Conservation (phyloP, 2,329 filamentous ascomycete genomes). For the Aspergillus fructus region DNA sequence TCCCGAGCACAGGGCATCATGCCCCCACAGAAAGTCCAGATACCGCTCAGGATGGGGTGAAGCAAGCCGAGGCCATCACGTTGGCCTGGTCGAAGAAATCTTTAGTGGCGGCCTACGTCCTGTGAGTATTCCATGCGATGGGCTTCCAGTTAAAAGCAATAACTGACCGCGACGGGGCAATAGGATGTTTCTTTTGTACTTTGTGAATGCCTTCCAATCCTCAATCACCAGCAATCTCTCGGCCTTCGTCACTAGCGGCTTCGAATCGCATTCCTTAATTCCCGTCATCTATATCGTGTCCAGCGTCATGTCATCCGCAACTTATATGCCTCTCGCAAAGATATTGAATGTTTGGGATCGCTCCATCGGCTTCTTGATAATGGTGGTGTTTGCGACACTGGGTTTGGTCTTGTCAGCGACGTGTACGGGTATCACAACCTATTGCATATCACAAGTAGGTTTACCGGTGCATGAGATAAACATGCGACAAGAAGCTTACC, state of each 20-base stretch:
- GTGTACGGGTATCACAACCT: slow-evolving; percentile 60
- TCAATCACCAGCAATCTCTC: slow-evolving; percentile 42
- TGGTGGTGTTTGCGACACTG: slow-evolving; percentile 47
- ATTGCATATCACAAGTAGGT: slow-evolving; percentile 56
- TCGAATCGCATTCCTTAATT: slow-evolving; percentile 54
- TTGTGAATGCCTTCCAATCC: slow-evolving; percentile 44
- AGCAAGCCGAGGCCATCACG: slow-evolving; percentile 46
- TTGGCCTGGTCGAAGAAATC: slow-evolving; percentile 45
- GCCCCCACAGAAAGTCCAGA: background rate
- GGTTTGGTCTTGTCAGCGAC: slow-evolving; percentile 62
- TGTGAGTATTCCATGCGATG: slow-evolving; percentile 29
- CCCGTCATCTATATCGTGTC: slow-evolving; percentile 57
- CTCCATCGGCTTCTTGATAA: slow-evolving; percentile 55
- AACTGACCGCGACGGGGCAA: background rate
- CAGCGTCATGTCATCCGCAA: slow-evolving; percentile 55
- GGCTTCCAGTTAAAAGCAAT: background rate
- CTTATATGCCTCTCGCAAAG: slow-evolving; percentile 62
- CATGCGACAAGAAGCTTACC: background rate
- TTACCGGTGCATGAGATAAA: background rate
- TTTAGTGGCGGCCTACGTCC: slow-evolving; percentile 38
- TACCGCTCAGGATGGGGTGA: slow-evolving; percentile 37
- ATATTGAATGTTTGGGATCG: slow-evolving; percentile 64
- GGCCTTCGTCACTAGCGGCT: slow-evolving; percentile 54
- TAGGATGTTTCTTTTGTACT: slow-evolving; percentile 46
- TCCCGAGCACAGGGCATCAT: slow-evolving; percentile 4